Evolutionary conservation across 306 rosid species (phyloP).

Genomic region (Pterocarpus macrocarpus): DNA sequence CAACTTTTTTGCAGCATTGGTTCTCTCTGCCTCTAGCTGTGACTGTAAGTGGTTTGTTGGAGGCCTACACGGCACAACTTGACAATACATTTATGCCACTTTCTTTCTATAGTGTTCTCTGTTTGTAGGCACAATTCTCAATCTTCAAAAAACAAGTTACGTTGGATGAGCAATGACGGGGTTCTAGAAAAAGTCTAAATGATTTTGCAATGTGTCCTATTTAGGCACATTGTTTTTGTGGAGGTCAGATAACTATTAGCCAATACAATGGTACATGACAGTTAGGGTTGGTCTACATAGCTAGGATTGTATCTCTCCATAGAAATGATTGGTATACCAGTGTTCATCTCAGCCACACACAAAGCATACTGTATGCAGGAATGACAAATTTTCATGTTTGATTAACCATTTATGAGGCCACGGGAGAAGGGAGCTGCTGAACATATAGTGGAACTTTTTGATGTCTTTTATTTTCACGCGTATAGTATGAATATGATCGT

Average conservation of each 20-base stretch:
- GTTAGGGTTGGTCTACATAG: conserved; percentile 35
- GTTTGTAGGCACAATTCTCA: conserved; percentile 63
- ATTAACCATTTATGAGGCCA: too few species aligned
- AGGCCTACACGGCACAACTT: conserved; percentile 96
- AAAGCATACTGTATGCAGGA: conserved; percentile 24
- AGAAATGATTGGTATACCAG: conserved; percentile 38
- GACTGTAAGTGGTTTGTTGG: conserved; percentile 91
- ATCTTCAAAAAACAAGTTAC: conserved; percentile 23
- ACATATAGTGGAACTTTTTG: too few species aligned
- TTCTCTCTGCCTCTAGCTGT: conserved; percentile 78
- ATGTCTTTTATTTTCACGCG: too few species aligned
- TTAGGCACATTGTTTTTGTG: conserved; percentile 46
- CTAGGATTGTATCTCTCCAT: conserved; percentile 39
- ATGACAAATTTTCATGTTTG: not conserved
- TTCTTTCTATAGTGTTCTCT: conserved; percentile 88
- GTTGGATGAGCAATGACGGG: conserved; percentile 22
- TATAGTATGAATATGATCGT: too few species aligned
- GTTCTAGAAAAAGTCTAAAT: conserved; percentile 22
- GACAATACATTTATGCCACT: conserved; percentile 97
- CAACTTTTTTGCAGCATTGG: conserved; percentile 79
- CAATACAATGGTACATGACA: conserved; percentile 36
- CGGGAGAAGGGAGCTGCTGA: too few species aligned
- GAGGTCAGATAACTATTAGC: conserved; percentile 38
- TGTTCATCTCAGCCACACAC: conserved; percentile 17
- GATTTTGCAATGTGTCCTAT: conserved; percentile 13